Evolutionary conservation across 345 rosid species (phyloP), one percentile per base, ranked within the genome.

Genomic region (Euphorbia peplus): DNA sequence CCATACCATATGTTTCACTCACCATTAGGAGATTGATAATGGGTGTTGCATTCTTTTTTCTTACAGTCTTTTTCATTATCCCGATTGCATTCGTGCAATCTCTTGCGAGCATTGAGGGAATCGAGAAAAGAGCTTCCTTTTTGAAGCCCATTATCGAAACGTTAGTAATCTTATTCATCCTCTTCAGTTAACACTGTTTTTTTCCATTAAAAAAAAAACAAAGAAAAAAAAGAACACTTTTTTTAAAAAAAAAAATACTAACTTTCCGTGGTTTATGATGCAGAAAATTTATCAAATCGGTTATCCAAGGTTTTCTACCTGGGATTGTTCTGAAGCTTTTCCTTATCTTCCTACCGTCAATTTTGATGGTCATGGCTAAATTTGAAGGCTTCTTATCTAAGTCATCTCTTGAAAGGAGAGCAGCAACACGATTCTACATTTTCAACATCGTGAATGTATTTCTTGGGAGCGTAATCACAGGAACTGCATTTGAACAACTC

Each of bases 291-390:
- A 60, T 95, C 4, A 91, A 91, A 67, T 77, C 99, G 3, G 52
- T 95, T 56, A 77, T 95, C 60, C 87, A 84, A 82, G 99, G 99
- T 73, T 79, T 91, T 81, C 85, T 95, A 11, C 88, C 99, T 0
- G 99, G 99, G 60, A 75, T 95, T 22, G 97, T 58, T 0, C 66
- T 95, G 87, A 95, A 95, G 89, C 96, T 95, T 67, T 95, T 95
- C 77, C 91, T 95, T 76, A 91, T 95, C 69, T 95, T 95, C 73
- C 83, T 95, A 50, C 99, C 99, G n/a, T 51, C 86, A 8, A 91
- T 95, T 70, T 74, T 95, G 76, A 95, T 95, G 99, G 83, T 86
- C 66, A 91, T 95, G 97, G 82, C 99, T n/a, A 89, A 88, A 74
- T 88, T 95, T 41, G 99, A 95, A 82, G 99, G 99, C 72, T 91